These are phyloP conservation scores for Paraphaeosphaeria sporulosa DNA, from an alignment of 2,329 filamentous ascomycete species.

Conservation along the genomic window DNA sequence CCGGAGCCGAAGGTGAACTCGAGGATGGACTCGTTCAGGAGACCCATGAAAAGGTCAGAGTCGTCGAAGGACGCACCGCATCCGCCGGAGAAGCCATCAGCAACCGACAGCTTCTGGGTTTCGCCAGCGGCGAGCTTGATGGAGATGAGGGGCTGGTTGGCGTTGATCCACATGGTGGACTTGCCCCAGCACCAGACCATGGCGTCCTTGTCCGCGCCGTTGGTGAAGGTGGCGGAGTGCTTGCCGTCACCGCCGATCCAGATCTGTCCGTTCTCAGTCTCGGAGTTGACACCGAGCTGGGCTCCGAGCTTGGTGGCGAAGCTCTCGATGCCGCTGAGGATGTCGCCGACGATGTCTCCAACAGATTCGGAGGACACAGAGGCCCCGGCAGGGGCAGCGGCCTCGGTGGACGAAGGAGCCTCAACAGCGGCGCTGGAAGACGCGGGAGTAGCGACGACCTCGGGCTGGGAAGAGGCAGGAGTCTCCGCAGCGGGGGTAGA, in stretches of 20 bases:
- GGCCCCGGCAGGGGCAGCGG: conserved; percentile 15
- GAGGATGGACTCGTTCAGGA: conserved; percentile 21
- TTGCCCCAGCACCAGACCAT: conserved; percentile 50
- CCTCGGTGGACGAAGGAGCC: conserved; percentile 14
- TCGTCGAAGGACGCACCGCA: conserved; percentile 50
- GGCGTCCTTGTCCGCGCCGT: conserved; percentile 40
- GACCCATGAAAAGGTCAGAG: conserved; percentile 37
- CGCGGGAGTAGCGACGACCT: conserved; percentile 11
- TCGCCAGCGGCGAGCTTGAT: conserved; percentile 49
- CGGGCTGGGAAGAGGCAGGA: conserved; percentile 14
- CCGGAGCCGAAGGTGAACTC: conserved; percentile 27
- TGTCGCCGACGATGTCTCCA: conserved; percentile 24
- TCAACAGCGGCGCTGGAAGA: conserved; percentile 6
- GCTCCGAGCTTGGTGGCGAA: conserved; percentile 32
- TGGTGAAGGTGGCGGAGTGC: conserved; percentile 48
- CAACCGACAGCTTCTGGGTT: conserved; percentile 49
- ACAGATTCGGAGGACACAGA: conserved; percentile 10
- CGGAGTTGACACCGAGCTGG: conserved; percentile 37
- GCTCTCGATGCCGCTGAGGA: conserved; percentile 29
- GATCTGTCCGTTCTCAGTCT: conserved; percentile 38
- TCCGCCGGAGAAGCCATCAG: conserved; percentile 48
- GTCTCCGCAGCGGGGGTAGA: conserved; percentile 21
- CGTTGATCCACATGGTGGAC: conserved; percentile 48
- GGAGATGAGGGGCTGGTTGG: conserved; percentile 45
- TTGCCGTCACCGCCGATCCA: conserved; percentile 47